Evolutionary conservation across 1,284 basidiomycete species (phyloP).

Genomic region (Takashimella tepidaria): DNA sequence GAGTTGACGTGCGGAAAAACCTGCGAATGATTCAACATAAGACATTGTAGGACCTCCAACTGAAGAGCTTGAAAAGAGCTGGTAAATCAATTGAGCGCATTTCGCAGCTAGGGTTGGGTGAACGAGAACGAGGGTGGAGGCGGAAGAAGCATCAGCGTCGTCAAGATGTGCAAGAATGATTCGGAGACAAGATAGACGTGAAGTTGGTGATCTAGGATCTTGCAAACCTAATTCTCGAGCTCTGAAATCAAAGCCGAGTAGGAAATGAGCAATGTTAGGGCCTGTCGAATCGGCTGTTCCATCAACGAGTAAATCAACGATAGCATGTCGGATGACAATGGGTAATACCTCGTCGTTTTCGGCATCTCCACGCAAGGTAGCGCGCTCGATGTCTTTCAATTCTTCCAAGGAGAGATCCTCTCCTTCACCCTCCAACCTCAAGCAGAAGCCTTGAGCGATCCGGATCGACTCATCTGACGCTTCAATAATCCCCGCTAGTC

Average conservation of each 20-base stretch:
- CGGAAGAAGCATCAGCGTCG: slow-evolving; percentile 51
- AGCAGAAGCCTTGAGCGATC: slow-evolving; percentile 75
- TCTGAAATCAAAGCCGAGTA: slow-evolving; percentile 67
- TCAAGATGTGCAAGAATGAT: slow-evolving; percentile 73
- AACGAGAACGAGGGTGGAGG: slow-evolving; percentile 56
- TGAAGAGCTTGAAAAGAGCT: slow-evolving; percentile 77
- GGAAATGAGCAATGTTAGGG: slow-evolving; percentile 84
- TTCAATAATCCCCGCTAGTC: slow-evolving; percentile 72
- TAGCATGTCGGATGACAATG: slow-evolving; percentile 64
- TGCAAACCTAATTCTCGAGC: slow-evolving; percentile 49
- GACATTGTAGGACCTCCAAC: slow-evolving; percentile 79
- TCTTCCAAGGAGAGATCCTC: slow-evolving; percentile 41
- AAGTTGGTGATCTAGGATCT: slow-evolving; percentile 59
- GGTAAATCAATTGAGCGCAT: slow-evolving; percentile 75
- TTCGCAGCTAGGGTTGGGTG: slow-evolving; percentile 81
- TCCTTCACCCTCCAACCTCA: slow-evolving; percentile 61
- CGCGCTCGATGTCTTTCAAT: slow-evolving; percentile 27
- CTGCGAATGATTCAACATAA: slow-evolving; percentile 80
- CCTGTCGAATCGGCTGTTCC: slow-evolving; percentile 67
- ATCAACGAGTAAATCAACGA: slow-evolving; percentile 79
- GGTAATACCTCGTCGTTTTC: slow-evolving; percentile 27
- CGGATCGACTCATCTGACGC: slow-evolving; percentile 76
- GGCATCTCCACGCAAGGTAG: slow-evolving; percentile 23
- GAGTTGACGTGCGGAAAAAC: slow-evolving; percentile 84
- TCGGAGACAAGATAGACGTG: slow-evolving; percentile 69